A percentile compares a stretch with the other conserved stretches of the same genome.
Conservation (phyloP, 129 eudicot genomes). For the Chrysanthemum lavandulifolium region DNA sequence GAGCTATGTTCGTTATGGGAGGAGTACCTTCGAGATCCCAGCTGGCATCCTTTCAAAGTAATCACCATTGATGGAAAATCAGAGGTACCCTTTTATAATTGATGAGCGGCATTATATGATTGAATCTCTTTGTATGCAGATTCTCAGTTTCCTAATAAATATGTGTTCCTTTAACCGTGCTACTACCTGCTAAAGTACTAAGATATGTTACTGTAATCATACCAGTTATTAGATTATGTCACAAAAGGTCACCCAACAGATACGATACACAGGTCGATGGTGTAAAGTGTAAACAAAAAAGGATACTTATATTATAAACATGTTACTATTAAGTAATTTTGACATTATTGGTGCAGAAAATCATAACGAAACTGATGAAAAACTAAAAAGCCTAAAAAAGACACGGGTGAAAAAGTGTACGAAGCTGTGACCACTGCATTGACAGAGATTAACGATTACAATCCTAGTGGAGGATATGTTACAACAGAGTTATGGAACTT, state of each 20-base stretch:
- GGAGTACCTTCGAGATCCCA: neutral
- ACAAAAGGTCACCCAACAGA: neutral
- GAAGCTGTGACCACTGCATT: conserved; percentile 29
- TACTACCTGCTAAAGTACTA: no score
- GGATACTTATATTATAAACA: no score
- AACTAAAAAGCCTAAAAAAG: conserved; percentile 20
- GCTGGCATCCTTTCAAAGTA: no score
- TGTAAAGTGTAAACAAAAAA: neutral
- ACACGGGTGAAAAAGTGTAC: conserved; percentile 28
- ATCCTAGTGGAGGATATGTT: conserved; percentile 28
- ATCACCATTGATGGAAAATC: no score
- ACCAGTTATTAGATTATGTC: no score
- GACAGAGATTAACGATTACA: conserved; percentile 22
- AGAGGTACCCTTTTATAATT: no score
- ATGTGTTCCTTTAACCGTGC: no score
- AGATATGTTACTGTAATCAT: no score
- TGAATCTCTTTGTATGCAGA: no score
- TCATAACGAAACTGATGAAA: conserved; percentile 37
- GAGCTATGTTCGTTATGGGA: neutral
- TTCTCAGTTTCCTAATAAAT: no score
- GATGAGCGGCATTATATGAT: no score
- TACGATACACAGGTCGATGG: neutral
- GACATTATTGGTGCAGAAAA: conserved; percentile 25
- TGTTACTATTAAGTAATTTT: neutral
- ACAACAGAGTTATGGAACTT: conserved; percentile 32